A percentile compares a stretch with the other conserved stretches of the same genome.
phyloP scores from a whole-genome alignment of 768 basidiomycete genomes.

The Neoboletus magnificus region DNA sequence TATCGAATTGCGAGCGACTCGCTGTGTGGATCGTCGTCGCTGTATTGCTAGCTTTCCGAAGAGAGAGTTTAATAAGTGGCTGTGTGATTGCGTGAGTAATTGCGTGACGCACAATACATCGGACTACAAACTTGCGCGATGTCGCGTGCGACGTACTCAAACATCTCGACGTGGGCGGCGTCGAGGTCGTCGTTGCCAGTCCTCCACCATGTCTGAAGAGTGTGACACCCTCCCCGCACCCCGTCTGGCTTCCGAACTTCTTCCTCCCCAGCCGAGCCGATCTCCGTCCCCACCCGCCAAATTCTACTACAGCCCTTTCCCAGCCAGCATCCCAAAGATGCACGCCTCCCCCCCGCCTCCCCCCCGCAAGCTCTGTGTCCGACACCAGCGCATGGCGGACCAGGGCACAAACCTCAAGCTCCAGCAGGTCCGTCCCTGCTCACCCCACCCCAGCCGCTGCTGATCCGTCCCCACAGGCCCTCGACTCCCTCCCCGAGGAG shows the following conservation, averaged over 20 bases:
- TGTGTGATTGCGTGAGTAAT: conserved; percentile 16
- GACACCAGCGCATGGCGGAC: conserved; percentile 97
- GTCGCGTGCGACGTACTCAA: conserved; percentile 31
- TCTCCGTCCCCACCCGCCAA: conserved; percentile 13
- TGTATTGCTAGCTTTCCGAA: conserved; percentile 25
- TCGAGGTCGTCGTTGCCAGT: not conserved
- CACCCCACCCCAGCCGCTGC: not conserved
- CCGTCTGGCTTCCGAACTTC: conserved; percentile 38
- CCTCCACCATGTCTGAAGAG: conserved; percentile 36
- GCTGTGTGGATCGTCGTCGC: conserved; percentile 23
- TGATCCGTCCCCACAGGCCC: conserved; percentile 53
- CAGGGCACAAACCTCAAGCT: conserved; percentile 89
- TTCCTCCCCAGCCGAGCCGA: not conserved
- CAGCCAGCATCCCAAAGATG: not conserved
- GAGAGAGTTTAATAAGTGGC: conserved; percentile 10
- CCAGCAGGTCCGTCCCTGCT: conserved; percentile 63
- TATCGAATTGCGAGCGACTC: conserved; percentile 32
- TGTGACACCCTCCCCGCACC: conserved; percentile 75
- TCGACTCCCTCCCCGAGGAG: conserved; percentile 81
- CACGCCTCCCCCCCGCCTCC: conserved; percentile 28
- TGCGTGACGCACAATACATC: not conserved
- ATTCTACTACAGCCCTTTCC: not conserved
- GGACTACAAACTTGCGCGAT: conserved; percentile 26
- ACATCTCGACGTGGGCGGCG: not conserved
- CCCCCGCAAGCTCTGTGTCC: conserved; percentile 76